Evolutionary conservation across 2,329 filamentous ascomycete genomes (phyloP), one percentile per base, ranked within the genome.

Genomic region (Dothiorella sarmentorum): DNA sequence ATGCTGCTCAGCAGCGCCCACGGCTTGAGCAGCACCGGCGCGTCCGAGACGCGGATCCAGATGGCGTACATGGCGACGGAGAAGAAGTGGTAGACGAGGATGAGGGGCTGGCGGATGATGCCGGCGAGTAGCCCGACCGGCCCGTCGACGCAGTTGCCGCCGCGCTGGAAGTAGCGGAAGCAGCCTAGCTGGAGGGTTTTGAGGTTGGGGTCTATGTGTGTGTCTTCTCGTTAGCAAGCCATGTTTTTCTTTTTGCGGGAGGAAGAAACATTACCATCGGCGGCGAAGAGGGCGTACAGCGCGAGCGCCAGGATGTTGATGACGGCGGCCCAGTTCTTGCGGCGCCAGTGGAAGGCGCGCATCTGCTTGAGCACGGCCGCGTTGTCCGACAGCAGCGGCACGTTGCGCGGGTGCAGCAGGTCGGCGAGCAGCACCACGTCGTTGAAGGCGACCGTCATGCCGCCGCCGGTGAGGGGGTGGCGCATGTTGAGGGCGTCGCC

Each of bases 401-500:
- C 81, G 7, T 76, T 74, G 37, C 82, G 76, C 0, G 91, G 91
- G 35, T 84, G 80, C 1, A 99, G 83, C 20, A 97, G 78, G 7
- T 87, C 82, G 0, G 88, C 79, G 24, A 99, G 81, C 1, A 95
- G 75, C 10, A 94, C 82, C 1, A 90, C 92, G 69, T 99, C 94
- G 76, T 93, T 96, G 74, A 99, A 89, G 1, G 91, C 94, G 1
- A 97, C 94, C 0, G 93, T 97, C 94, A 99, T 99, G 66, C 94
- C 94, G 64, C 94, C 94, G 56, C 94, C 94, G 0, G 94, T 99
- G 11, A 99, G 82, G 1, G 94, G 94, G 75, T 99, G 94, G n/a
- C 94, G 89, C 94, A 99, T 99, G 78, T 99, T 99, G 82, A 96
- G 87, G 13, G 94, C 93, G 71, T 99, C 94, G 60, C 94, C 94